Conservation (phyloP, 2,329 filamentous ascomycete species). For the Alternaria sp. region DNA sequence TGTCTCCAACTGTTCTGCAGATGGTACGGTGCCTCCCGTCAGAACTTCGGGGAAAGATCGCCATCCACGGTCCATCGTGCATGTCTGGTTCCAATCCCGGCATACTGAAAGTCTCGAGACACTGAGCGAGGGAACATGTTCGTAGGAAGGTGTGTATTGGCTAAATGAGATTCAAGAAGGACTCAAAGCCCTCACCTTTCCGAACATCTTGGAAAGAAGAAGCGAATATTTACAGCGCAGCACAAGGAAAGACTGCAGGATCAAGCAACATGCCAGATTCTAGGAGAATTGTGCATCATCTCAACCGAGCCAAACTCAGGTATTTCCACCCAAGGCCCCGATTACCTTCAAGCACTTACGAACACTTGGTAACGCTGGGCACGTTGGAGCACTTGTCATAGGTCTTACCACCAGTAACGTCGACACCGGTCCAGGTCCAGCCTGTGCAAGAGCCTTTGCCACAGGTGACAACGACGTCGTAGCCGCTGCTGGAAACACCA, state of each 20-base stretch:
- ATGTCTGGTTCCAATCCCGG: neutral
- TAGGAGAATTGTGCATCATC: neutral
- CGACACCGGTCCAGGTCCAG: conserved; percentile 63
- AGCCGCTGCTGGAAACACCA: conserved; percentile 43
- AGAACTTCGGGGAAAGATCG: neutral
- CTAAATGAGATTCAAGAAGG: neutral
- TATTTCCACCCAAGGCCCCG: neutral
- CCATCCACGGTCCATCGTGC: neutral
- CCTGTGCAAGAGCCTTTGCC: conserved; percentile 58
- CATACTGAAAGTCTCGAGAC: neutral
- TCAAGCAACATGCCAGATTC: neutral
- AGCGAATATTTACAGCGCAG: conserved; percentile 5
- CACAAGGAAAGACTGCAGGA: neutral
- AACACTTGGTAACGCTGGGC: conserved; percentile 37
- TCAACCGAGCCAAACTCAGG: neutral
- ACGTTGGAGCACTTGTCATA: conserved; percentile 46
- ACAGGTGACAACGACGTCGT: conserved; percentile 64
- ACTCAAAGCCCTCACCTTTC: neutral
- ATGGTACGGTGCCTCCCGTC: neutral
- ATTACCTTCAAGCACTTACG: conserved; percentile 3
- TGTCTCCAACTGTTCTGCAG: neutral
- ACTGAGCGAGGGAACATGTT: neutral
- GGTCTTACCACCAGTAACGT: conserved; percentile 49
- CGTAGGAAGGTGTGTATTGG: neutral
- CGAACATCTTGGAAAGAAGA: neutral